phyloP scores from a whole-genome alignment of 768 basidiomycete species.

The Calvatia gigantea region DNA sequence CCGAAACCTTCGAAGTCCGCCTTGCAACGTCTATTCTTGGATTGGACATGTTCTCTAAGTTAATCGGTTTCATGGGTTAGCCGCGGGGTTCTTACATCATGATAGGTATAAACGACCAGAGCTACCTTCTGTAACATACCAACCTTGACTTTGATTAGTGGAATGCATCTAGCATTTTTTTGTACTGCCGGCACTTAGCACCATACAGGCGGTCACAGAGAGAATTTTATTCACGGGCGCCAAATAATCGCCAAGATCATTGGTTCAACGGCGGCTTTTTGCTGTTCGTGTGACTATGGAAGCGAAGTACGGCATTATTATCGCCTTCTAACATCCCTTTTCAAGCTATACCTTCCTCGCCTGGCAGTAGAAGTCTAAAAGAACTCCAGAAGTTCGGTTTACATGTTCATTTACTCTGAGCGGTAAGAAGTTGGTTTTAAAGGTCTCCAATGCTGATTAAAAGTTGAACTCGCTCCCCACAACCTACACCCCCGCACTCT shows the following conservation, averaged over 20 bases:
- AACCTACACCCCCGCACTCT: constrained; percentile 22
- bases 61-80: constrained; percentile 24
- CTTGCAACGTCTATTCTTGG: neutral
- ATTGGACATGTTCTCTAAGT: constrained; percentile 17
- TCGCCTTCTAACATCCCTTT: constrained; percentile 41
- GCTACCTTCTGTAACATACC: constrained; percentile 2
- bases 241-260: constrained; percentile 3
- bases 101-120: neutral
- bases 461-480: constrained; percentile 38
- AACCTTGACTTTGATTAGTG: neutral
- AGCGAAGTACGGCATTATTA: constrained; percentile 33
- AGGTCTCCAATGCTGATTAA: constrained; percentile 39
- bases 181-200: constrained; percentile 7
- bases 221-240: constrained; percentile 8
- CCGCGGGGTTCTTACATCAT: constrained; percentile 29
- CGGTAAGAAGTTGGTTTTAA: constrained; percentile 39
- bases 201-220: neutral
- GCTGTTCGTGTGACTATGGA: constrained; percentile 41
- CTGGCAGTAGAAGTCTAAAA: constrained; percentile 35
- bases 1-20: neutral
- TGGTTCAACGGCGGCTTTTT: constrained; percentile 9
- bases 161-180: neutral
- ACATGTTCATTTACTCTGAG: constrained; percentile 46
- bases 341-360: constrained; percentile 43
- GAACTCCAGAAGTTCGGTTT: constrained; percentile 54